Base-by-base conservation (phyloP, 2,329 filamentous ascomycete species). In the Clonostachys solani region DNA sequence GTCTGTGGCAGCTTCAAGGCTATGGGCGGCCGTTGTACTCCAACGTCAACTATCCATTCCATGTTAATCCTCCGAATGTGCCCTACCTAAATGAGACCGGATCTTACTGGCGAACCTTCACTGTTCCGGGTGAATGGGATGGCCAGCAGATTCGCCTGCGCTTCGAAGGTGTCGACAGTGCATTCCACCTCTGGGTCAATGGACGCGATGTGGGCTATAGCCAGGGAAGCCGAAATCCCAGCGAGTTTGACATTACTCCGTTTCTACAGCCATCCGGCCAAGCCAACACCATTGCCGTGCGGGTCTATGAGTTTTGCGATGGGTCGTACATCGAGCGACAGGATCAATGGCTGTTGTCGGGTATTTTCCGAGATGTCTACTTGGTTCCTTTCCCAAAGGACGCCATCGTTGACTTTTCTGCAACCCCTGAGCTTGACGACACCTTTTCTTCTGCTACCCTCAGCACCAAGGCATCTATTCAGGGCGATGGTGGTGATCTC, bases 91-190 rank as follows among this genome's bases (percentile, higher is more conserved):
- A 85, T 46, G 84, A 83, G 38, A 77, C 73, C 38, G 86, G 86
- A 2, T 78, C 78, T 2, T 89, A 89, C 54, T 62, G 80, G 40
- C 78, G 72, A 2, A 67, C 64, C 8, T 87, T 89, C 59, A 57
- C 62, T 0, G 68, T 85, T 1, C 73, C 73, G 0, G 54, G 69
- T 5, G 55, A 68, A 7, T 75, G 71, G 43, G 64, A 67, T n/a
- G 67, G 65, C 5, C 63, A 73, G 23, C 82, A 87, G 53, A 69
- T 86, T 13, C 71, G 85, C n/a, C 65, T 91, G 5, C 72, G 86
- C 5, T 90, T 90, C 49, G 86, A 90, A 54, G 87, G 87, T 0
- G 86, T 90, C 0, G 86, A 90, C 57, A 80, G 83, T 41, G 80
- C 86, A 0, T 90, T 86, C 52, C 81, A 86, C 53, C 70, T 89